phyloP scores from a whole-genome alignment of 371 early-diverging fungal species.

The Apophysomyces ossiformis region DNA sequence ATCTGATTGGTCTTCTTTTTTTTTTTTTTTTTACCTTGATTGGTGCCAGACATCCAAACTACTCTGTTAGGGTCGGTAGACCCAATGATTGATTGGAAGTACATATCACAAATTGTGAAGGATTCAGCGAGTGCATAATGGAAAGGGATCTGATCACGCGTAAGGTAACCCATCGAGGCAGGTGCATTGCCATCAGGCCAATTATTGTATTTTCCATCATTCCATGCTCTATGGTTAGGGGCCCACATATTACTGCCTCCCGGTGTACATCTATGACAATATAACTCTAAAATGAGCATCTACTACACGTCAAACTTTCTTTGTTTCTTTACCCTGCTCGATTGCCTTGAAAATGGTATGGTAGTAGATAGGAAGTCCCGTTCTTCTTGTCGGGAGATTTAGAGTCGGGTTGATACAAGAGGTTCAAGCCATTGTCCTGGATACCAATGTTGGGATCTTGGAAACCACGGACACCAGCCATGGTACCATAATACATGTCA shows the following conservation, averaged over 20 bases:
- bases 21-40: conserved; percentile 13
- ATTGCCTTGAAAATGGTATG: conserved; percentile 27
- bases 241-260: conserved; percentile 18
- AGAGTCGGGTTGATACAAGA: conserved; percentile 30
- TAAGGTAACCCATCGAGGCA: conserved; percentile 34
- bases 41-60: conserved; percentile 36
- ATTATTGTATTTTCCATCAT: conserved; percentile 30
- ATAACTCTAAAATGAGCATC: conserved; percentile 6
- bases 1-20: not conserved
- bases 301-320: too few species aligned
- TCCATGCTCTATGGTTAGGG: conserved; percentile 26
- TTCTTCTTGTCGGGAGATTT: conserved; percentile 26
- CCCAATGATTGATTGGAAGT: conserved; percentile 32
- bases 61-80: conserved; percentile 35
- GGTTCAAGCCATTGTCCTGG: conserved; percentile 31
- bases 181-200: conserved; percentile 34
- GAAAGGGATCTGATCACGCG: conserved; percentile 29
- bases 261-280: conserved; percentile 12
- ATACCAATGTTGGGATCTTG: conserved; percentile 32
- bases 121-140: conserved; percentile 32
- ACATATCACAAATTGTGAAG: conserved; percentile 36
- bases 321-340: conserved; percentile 20
- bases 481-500: conserved; percentile 21
- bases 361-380: conserved; percentile 29
- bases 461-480: conserved; percentile 23